Evolutionary conservation across 805 yeast species (phyloP).

Genomic region (Saccharomycopsis microspora): DNA sequence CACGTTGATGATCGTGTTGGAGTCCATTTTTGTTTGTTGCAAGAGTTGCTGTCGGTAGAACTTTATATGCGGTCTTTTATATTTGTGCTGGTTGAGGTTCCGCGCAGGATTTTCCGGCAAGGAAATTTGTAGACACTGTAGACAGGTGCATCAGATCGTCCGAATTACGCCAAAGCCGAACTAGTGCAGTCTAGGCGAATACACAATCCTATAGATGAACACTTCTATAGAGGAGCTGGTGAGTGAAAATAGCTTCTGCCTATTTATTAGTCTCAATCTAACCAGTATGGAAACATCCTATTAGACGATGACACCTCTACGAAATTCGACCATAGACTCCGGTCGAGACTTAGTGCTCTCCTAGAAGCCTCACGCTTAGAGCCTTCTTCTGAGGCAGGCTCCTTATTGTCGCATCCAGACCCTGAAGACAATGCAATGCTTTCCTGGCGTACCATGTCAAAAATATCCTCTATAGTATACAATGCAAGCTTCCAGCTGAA

Average conservation of each 20-base stretch:
- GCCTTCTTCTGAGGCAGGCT: too few relatives aligned
- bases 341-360: conserved; percentile 7
- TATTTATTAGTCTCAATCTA: too few relatives aligned
- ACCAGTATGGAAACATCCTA: too few relatives aligned
- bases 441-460: conserved; percentile 4
- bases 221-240: too few relatives aligned
- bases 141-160: too few relatives aligned
- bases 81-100: not conserved
- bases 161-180: too few relatives aligned
- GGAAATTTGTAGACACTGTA: too few relatives aligned
- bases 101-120: not conserved
- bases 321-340: conserved; percentile 10
- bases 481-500: conserved; percentile 6
- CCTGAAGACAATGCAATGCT: not conserved
- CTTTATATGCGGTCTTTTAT: not conserved
- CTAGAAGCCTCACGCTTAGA: not conserved
- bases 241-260: too few relatives aligned
- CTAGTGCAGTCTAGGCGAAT: too few relatives aligned
- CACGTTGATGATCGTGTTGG: conserved; percentile 9
- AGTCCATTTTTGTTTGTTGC: conserved; percentile 1
- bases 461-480: conserved; percentile 3
- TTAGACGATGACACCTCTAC: not conserved
- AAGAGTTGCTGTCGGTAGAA: not conserved
- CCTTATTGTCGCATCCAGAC: too few relatives aligned
- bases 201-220: too few relatives aligned